phyloP scores from a whole-genome alignment of 2,329 filamentous ascomycete genomes.

The Graphiopsis chlorocephala region DNA sequence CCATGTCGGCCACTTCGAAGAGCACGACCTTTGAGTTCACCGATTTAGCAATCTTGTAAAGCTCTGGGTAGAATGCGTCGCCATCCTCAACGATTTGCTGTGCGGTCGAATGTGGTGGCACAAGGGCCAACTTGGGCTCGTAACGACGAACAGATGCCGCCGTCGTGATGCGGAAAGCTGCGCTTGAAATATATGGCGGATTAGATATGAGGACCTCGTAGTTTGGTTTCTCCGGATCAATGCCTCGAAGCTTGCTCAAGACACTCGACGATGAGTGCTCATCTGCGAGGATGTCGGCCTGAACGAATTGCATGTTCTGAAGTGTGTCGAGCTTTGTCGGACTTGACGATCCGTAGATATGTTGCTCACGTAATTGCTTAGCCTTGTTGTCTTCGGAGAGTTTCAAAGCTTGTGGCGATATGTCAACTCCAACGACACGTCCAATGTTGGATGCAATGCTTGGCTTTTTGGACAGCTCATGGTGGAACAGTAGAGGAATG shows the following conservation, averaged over 20 bases:
- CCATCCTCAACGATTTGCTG: slow-evolving; percentile 31
- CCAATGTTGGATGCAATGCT: slow-evolving; percentile 33
- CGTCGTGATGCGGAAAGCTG: slow-evolving; percentile 61
- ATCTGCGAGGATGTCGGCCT: slow-evolving; percentile 33
- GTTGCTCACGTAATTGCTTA: slow-evolving; percentile 35
- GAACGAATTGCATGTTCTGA: slow-evolving; percentile 31
- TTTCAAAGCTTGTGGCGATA: slow-evolving; percentile 62
- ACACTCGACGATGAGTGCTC: not conserved
- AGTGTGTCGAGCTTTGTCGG: slow-evolving; percentile 9
- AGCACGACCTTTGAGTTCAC: slow-evolving; percentile 57
- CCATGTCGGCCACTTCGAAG: slow-evolving; percentile 69
- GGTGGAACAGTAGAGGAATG: slow-evolving; percentile 74
- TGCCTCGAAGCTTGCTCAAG: not conserved
- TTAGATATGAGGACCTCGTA: slow-evolving; percentile 74
- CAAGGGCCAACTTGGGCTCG: slow-evolving; percentile 78
- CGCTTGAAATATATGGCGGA: slow-evolving; percentile 80
- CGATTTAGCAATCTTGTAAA: slow-evolving; percentile 56
- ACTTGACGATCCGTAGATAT: not conserved
- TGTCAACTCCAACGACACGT: slow-evolving; percentile 67
- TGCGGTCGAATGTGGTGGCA: slow-evolving; percentile 47
- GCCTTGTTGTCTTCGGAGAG: slow-evolving; percentile 66
- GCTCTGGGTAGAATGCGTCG: slow-evolving; percentile 65
- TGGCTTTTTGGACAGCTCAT: slow-evolving; percentile 50
- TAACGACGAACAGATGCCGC: slow-evolving; percentile 72
- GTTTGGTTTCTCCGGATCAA: not conserved